These are phyloP conservation scores for Phascolomyces articulosus DNA, from an alignment of 371 early-diverging fungal genomes.

Conservation along the genomic window DNA sequence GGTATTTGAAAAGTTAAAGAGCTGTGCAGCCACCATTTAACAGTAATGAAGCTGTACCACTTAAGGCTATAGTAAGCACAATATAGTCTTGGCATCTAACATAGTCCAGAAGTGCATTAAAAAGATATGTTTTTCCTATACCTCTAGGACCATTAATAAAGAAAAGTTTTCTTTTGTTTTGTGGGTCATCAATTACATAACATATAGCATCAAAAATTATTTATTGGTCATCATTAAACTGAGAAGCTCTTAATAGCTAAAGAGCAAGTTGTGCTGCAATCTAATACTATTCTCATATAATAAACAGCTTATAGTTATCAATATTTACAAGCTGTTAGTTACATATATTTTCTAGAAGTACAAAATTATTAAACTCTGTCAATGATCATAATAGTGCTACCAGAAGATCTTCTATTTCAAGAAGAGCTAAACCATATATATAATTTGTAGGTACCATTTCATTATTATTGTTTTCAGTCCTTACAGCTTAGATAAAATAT, in stretches of 20 bases:
- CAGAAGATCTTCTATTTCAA: not conserved
- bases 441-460: not conserved
- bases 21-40: conserved; percentile 9
- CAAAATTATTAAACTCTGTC: not conserved
- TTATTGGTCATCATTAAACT: too few relatives aligned
- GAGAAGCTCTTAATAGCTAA: too few relatives aligned
- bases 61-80: conserved; percentile 8
- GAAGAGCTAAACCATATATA: not conserved
- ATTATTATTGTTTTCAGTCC: not conserved
- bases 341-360: not conserved
- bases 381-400: not conserved
- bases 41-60: conserved; percentile 6
- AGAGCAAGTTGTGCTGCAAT: too few relatives aligned
- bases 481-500: not conserved
- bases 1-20: conserved; percentile 4
- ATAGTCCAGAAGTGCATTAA: not conserved
- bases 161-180: not conserved
- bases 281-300: too few relatives aligned
- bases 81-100: not conserved
- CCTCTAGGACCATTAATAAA: not conserved
- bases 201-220: too few relatives aligned
- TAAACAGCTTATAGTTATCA: not conserved
- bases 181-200: too few relatives aligned
- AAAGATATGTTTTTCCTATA: conserved; percentile 1
- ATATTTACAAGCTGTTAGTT: not conserved